Conservation (phyloP, 2,329 filamentous ascomycete species). For the Fusarium sp. region DNA sequence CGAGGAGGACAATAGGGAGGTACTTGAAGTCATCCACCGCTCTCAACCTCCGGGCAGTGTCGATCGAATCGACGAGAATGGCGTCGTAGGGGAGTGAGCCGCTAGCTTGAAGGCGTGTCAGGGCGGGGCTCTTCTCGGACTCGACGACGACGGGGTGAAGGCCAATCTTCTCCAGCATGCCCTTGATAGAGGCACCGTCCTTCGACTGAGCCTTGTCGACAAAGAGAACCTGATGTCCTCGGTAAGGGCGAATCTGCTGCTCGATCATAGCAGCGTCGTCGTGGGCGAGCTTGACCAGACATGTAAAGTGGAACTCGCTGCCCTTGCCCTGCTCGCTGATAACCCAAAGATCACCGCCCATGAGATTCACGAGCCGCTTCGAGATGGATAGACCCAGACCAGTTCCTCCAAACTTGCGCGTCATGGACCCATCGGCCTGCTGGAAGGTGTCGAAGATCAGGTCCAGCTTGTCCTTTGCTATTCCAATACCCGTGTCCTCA, state of each 20-base stretch:
- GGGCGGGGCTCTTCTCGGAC: conserved; percentile 75
- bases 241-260: conserved; percentile 89
- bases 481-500: conserved; percentile 95
- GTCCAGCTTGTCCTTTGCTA: conserved; percentile 93
- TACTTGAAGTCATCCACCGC: conserved; percentile 97
- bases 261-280: conserved; percentile 82
- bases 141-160: conserved; percentile 87
- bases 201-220: conserved; percentile 90
- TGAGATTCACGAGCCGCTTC: conserved; percentile 92
- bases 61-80: conserved; percentile 94
- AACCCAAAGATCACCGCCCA: conserved; percentile 97
- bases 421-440: conserved; percentile 97
- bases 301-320: conserved; percentile 97
- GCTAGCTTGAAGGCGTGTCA: conserved; percentile 63
- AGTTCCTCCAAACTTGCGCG: conserved; percentile 94
- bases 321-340: conserved; percentile 91
- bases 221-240: conserved; percentile 91
- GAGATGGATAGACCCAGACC: conserved; percentile 95
- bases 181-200: conserved; percentile 79
- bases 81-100: conserved; percentile 85
- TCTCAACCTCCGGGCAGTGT: conserved; percentile 86
- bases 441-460: conserved; percentile 99
- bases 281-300: conserved; percentile 85
- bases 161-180: conserved; percentile 82
- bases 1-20: conserved; percentile 92